Conservation (phyloP, 306 rosid species). For the Rosa chinensis region DNA sequence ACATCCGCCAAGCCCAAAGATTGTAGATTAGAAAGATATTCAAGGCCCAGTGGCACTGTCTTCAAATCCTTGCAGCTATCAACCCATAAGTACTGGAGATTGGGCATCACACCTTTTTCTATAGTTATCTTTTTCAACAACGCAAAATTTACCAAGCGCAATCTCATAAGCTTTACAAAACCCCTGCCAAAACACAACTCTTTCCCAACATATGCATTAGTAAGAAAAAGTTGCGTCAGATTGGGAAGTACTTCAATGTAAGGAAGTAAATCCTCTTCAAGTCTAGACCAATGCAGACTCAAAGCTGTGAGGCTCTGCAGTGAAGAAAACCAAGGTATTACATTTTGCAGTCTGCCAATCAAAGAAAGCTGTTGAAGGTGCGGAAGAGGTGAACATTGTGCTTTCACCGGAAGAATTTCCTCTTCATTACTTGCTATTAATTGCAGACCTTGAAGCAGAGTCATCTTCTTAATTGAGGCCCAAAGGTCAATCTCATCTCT, state of each 20-base stretch:
- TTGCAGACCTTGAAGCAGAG: too few species aligned
- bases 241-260: not conserved
- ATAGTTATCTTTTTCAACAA: not conserved
- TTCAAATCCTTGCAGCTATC: not conserved
- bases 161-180: not conserved
- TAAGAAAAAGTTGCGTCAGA: not conserved
- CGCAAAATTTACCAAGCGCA: fast-evolving
- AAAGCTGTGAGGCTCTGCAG: too few species aligned
- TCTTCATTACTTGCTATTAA: not conserved
- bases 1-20: fast-evolving
- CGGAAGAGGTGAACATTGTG: constrained; percentile 2
- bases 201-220: not conserved
- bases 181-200: not conserved
- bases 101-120: not conserved
- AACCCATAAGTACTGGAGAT: not conserved
- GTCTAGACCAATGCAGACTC: too few species aligned
- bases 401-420: not conserved
- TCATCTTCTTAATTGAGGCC: too few species aligned
- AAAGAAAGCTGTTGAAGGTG: not conserved
- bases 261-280: too few species aligned
- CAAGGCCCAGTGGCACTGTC: constrained; percentile 16
- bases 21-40: not conserved
- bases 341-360: too few species aligned
- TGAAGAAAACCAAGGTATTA: too few species aligned
- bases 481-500: too few species aligned